Base-by-base conservation (phyloP, 2,329 filamentous ascomycete species). In the Periconia sp. region DNA sequence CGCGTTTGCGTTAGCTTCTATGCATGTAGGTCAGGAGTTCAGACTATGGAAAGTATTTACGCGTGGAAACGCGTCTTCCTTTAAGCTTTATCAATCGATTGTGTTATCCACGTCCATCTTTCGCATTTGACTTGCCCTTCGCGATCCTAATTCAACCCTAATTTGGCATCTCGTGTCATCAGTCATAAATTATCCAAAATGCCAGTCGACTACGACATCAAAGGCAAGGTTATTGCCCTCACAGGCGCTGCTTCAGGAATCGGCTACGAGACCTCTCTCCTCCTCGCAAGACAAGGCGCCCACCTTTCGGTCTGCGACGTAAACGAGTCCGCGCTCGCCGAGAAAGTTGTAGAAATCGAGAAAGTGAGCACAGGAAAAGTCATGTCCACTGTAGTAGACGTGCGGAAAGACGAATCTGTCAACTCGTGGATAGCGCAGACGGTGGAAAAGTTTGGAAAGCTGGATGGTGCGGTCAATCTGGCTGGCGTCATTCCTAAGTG, bases 381-480 rank as follows among this genome's bases (percentile, higher is more conserved):
- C 21, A 15, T 47, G 11, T 10, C 30, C 23, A 44, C 44, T 7
- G 30, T 43, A 9, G 48, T 69, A 3, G 69, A 72, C 24, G 69
- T 73, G 1, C 57, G 61, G 7, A 51, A 64, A 13, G 43, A 46
- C n/a, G 35, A 46, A 7, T 15, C 11, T 25, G 8, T 43, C 5
- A 17, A 43, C 21, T 38, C 54, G 0, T 70, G 65, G 10, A 59
- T 81, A 4, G 57, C 60, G n/a, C 35, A 45, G 6, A 67, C 63
- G 4, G 52, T 70, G 4, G 44, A 55, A 10, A 52, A 54, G 13
- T 68, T 66, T 18, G 70, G 67, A 3, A 48, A 46, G 7, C 48
- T 73, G 1, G 55, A 66, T 22, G 69, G 70, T 9, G 69, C 69
- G 4, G 70, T 61, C 13, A 73, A 72, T 52, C 49, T 69, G 26